Evolutionary conservation across 2,329 filamentous ascomycete genomes (phyloP).

Genomic region (Xylaria sp.): DNA sequence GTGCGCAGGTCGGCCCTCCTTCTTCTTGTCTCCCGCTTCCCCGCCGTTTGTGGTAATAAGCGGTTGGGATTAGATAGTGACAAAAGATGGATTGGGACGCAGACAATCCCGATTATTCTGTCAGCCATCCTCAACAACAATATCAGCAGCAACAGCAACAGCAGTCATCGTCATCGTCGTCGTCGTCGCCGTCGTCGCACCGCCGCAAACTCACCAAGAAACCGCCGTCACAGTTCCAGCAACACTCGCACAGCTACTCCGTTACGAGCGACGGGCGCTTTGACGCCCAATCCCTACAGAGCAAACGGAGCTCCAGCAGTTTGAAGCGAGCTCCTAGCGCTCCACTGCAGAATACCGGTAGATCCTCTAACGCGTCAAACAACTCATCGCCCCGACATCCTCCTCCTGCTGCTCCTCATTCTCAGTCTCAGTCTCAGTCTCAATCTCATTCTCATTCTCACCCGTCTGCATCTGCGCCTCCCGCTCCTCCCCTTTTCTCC

Average conservation of each 20-base stretch:
- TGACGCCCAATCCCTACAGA: conserved; percentile 68
- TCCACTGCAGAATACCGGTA: conserved; percentile 54
- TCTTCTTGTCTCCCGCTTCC: conserved; percentile 6
- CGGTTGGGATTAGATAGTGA: conserved; percentile 18
- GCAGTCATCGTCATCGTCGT: background rate
- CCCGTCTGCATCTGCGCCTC: conserved; percentile 16
- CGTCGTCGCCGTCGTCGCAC: conserved; percentile 51
- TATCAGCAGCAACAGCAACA: conserved; percentile 9
- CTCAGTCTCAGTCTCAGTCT: conserved; percentile 1
- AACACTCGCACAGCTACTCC: conserved; percentile 53
- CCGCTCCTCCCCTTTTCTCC: conserved; percentile 3
- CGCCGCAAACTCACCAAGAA: conserved; percentile 73
- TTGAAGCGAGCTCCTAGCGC: conserved; percentile 70
- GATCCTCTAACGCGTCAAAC: conserved; percentile 53
- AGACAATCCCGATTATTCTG: conserved; percentile 22
- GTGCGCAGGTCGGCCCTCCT: conserved; percentile 3
- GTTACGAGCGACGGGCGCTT: conserved; percentile 62
- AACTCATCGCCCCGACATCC: conserved; percentile 59
- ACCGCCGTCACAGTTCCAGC: conserved; percentile 53
- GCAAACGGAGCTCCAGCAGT: conserved; percentile 72
- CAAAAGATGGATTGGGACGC: conserved; percentile 34
- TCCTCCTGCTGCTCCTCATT: conserved; percentile 10
- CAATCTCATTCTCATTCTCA: conserved; percentile 1
- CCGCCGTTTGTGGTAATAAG: conserved; percentile 22
- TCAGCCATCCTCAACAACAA: background rate